Conservation (phyloP, 805 yeast species). For the Wickerhamiella kurtzmanii region DNA sequence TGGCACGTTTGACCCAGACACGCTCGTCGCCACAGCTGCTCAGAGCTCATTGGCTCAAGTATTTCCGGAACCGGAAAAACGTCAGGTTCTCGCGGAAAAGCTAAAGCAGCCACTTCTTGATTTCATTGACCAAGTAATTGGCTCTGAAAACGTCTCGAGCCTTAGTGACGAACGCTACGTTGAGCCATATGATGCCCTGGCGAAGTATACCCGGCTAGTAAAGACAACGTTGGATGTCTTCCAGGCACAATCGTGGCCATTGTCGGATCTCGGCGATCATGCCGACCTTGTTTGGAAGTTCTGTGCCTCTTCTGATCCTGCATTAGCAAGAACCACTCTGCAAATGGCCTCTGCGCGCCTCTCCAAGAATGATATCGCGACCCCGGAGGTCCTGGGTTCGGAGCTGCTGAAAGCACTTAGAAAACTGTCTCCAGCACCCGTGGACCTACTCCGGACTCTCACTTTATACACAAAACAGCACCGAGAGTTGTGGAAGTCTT, state of each 20-base stretch:
- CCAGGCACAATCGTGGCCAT: slow-evolving; percentile 3
- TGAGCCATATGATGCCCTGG: slow-evolving; percentile 47
- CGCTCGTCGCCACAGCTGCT: slow-evolving; percentile 42
- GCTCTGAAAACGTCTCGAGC: slow-evolving; percentile 45
- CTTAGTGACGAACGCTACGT: slow-evolving; percentile 64
- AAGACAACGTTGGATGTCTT: slow-evolving; percentile 31
- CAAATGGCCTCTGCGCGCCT: slow-evolving; percentile 27
- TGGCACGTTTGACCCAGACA: slow-evolving; percentile 60
- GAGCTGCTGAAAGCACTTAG: slow-evolving; percentile 17
- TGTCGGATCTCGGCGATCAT: slow-evolving; percentile 12
- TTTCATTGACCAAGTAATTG: slow-evolving; percentile 38
- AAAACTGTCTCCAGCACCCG: slow-evolving; percentile 7
- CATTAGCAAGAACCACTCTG: slow-evolving; percentile 32
- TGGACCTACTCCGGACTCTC: slow-evolving; percentile 24
- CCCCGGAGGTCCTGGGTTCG: slow-evolving; percentile 8
- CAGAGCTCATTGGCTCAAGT: slow-evolving; percentile 34
- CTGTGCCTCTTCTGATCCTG: slow-evolving; percentile 28
- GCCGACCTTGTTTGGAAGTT: slow-evolving; percentile 36
- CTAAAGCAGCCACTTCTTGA: slow-evolving; percentile 45
- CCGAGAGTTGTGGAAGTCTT: slow-evolving; percentile 17
- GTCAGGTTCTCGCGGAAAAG: slow-evolving; percentile 45
- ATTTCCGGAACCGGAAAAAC: slow-evolving; percentile 43
- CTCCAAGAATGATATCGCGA: slow-evolving; percentile 8
- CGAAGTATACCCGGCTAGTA: slow-evolving; percentile 49
- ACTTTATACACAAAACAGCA: slow-evolving; percentile 34